Base-by-base conservation (phyloP, 176 grass and related monocot species). In the Saccharum spontaneum region DNA sequence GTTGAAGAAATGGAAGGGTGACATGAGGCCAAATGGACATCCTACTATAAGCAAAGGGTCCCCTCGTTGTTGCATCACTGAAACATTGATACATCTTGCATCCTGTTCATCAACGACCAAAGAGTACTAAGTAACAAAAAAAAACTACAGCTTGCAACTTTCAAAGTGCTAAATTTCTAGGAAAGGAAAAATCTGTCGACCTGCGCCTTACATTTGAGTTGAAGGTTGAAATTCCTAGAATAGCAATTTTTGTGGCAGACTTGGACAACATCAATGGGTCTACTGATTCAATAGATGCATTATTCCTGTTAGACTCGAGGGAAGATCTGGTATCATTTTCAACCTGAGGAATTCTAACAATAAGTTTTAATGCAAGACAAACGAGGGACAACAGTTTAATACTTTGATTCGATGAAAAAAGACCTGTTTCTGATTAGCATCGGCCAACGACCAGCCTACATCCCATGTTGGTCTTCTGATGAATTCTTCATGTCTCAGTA, bases 1-100 rank as follows among this genome's bases (percentile, higher is more conserved):
- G 77, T 98, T 98, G 69, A 95, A 90, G 85, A 98, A 98, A 90
- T 98, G 96, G 43, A 88, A 89, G 6, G 91, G 87, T 50, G 96
- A 94, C 87, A 98, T 55, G 80, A 93, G 68, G 48, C 93, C 96
- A 76, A 98, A 98, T 77, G 91, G 96, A 87, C 91, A 98, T 69
- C 96, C 96, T 69, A 90, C 79, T 80, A 93, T 73, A 81, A 95
- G 69, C 87, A 98, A 78, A 70, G 80, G 67, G 85, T 98, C 91
- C 63, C 93, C 93, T 89, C 88, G 91, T 70, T 89, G 82, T 77
- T 91, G 87, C 59, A 54, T 48, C 48, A 41, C 48, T 86, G 96
- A 94, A 82, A 90, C 85, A 69, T 94, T 68, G 67, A 90, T 81
- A 79, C 65, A 84, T 85, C 71, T 68, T 79, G 81, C 43, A 80